Conservation (phyloP, 2,329 filamentous ascomycete species). For the Exophiala alcalophila region DNA sequence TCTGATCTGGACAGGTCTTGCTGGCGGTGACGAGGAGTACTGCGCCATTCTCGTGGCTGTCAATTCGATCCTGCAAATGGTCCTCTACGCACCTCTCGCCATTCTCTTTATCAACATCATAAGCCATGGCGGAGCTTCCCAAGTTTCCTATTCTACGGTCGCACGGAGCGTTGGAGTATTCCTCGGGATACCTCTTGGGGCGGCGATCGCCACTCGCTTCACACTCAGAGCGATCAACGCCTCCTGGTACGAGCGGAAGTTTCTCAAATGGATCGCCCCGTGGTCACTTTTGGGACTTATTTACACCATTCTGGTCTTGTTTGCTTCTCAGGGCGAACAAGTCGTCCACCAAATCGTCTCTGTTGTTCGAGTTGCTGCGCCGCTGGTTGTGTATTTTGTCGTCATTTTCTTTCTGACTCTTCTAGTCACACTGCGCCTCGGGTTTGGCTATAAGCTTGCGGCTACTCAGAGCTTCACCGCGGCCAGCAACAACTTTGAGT, state of each 20-base stretch:
- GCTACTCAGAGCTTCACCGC: conserved; percentile 79
- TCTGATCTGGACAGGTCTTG: conserved; percentile 73
- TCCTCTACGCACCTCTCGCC: conserved; percentile 67
- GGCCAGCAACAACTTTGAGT: too few relatives aligned
- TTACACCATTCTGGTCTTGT: conserved; percentile 82
- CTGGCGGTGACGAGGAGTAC: conserved; percentile 74
- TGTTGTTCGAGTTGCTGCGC: conserved; percentile 75
- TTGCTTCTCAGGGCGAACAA: conserved; percentile 72
- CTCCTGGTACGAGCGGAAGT: conserved; percentile 63
- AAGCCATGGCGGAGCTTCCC: conserved; percentile 44
- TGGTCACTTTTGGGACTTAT: conserved; percentile 77
- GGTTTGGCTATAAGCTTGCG: conserved; percentile 68
- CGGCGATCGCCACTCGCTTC: conserved; percentile 71
- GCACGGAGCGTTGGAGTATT: conserved; percentile 81
- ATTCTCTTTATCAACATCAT: conserved; percentile 70
- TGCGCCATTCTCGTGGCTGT: conserved; percentile 75
- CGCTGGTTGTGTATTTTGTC: conserved; percentile 76
- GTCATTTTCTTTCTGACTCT: conserved; percentile 71
- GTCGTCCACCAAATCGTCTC: conserved; percentile 80
- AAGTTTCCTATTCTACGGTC: conserved; percentile 59
- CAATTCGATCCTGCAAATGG: conserved; percentile 73
- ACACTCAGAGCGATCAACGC: conserved; percentile 56
- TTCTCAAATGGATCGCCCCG: conserved; percentile 67
- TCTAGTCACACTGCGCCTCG: conserved; percentile 57
- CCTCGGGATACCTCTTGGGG: conserved; percentile 76